Evolutionary conservation across 1,139 yeast genomes (phyloP).

Genomic region (Saccharomycopsis hybrid): DNA sequence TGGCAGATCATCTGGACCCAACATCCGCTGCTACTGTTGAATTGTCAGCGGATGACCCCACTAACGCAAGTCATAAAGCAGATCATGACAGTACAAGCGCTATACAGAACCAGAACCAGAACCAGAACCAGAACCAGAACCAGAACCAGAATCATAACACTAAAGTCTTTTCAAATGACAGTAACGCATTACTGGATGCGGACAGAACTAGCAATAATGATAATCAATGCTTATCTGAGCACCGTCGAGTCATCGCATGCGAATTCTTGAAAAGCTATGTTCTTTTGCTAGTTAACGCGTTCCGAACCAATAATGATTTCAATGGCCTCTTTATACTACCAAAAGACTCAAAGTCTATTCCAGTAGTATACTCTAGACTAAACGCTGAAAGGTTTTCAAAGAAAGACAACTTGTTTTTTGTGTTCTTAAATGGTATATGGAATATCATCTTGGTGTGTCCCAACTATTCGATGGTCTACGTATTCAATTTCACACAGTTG

Average conservation of each 20-base stretch:
- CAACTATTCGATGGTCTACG: not conserved
- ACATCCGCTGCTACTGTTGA: too few species aligned
- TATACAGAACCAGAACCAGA: too few species aligned
- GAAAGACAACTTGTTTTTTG: conserved; percentile 2
- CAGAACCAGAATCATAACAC: too few species aligned
- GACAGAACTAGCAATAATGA: too few species aligned
- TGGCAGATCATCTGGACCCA: too few species aligned
- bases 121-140: too few species aligned
- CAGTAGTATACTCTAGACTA: not conserved
- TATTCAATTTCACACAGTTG: conserved; percentile 12
- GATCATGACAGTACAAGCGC: too few species aligned
- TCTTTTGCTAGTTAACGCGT: not conserved
- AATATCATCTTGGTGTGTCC: conserved; percentile 7
- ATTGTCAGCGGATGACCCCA: too few species aligned
- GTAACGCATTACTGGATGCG: too few species aligned
- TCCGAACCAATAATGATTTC: not conserved
- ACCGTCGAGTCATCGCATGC: not conserved
- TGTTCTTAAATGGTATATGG: conserved; percentile 9
- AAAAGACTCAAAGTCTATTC: not conserved
- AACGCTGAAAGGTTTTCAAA: not conserved
- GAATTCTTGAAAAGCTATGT: conserved; percentile 3
- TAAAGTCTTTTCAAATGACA: too few species aligned
- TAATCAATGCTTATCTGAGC: too few species aligned
- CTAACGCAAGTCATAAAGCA: too few species aligned
- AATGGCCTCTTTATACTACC: conserved; percentile 6